phyloP scores from a whole-genome alignment of 1,284 basidiomycete species.

The Sanguinoderma infundibulare region DNA sequence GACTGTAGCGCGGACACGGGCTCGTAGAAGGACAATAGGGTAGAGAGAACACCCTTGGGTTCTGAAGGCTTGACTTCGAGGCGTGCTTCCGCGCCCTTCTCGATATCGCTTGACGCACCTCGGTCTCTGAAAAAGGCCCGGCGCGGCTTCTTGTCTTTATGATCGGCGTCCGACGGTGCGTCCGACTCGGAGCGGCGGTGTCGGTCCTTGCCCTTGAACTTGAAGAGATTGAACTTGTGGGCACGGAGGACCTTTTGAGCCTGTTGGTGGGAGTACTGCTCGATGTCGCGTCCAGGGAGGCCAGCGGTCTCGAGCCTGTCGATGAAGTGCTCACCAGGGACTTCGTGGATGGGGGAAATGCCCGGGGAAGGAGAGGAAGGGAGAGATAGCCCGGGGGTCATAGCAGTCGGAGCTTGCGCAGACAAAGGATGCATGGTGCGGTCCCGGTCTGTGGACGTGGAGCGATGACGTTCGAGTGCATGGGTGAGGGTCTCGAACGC shows the following conservation, averaged over 20 bases:
- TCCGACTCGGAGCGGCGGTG: slow-evolving; percentile 7
- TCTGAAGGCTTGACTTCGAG: slow-evolving; percentile 18
- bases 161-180: not conserved
- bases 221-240: slow-evolving; percentile 30
- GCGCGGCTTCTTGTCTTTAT: slow-evolving; percentile 12
- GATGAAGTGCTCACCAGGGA: slow-evolving; percentile 38
- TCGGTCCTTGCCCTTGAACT: slow-evolving; percentile 13
- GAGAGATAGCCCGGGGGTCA: slow-evolving; percentile 27
- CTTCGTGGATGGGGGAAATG: slow-evolving; percentile 20
- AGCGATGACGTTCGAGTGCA: slow-evolving; percentile 45
- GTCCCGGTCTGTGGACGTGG: slow-evolving; percentile 24
- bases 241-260: slow-evolving; percentile 29
- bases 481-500: slow-evolving; percentile 53
- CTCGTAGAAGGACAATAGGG: slow-evolving; percentile 58
- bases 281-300: slow-evolving; percentile 37
- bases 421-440: not conserved
- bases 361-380: slow-evolving; percentile 23
- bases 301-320: slow-evolving; percentile 39
- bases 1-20: slow-evolving; percentile 29
- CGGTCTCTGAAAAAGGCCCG: slow-evolving; percentile 26
- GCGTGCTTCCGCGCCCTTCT: slow-evolving; percentile 29
- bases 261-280: slow-evolving; percentile 30
- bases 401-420: slow-evolving; percentile 16
- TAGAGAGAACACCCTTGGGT: slow-evolving; percentile 51
- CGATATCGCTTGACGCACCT: slow-evolving; percentile 30